Evolutionary conservation across 495 filamentous ascomycete genomes (phyloP).

Genomic region (Xylaria intraflava): DNA sequence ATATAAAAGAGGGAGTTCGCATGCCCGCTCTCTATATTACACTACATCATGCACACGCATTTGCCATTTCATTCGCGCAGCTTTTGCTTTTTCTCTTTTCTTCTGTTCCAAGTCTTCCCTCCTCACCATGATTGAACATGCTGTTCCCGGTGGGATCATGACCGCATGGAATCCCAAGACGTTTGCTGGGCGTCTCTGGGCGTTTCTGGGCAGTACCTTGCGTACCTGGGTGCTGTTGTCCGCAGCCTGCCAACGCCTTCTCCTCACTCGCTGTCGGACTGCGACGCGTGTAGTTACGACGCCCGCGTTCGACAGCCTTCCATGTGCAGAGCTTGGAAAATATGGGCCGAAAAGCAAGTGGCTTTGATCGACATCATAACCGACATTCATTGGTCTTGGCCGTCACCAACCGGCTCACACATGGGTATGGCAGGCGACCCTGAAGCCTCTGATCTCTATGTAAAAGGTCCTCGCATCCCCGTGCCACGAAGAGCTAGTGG

Average conservation of each 20-base stretch:
- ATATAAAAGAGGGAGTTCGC: not conserved
- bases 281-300: too few relatives aligned
- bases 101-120: too few relatives aligned
- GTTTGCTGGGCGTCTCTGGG: too few relatives aligned
- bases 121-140: too few relatives aligned
- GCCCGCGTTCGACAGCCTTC: too few relatives aligned
- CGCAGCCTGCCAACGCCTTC: too few relatives aligned
- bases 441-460: not conserved
- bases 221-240: too few relatives aligned
- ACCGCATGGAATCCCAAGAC: too few relatives aligned
- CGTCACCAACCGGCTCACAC: not conserved
- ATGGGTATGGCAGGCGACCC: not conserved
- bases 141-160: too few relatives aligned
- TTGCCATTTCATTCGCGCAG: too few relatives aligned
- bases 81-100: not conserved
- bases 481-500: not conserved
- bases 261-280: too few relatives aligned
- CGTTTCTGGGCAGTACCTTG: too few relatives aligned
- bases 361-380: not conserved
- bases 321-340: not conserved
- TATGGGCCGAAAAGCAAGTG: not conserved
- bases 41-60: not conserved
- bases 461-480: not conserved
- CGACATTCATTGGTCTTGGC: not conserved
- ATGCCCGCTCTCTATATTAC: not conserved